A percentile compares a stretch with the other conserved stretches of the same genome.
phyloP scores from a whole-genome alignment of 2,329 filamentous ascomycete species.

The Pleurostoma richardsiae region DNA sequence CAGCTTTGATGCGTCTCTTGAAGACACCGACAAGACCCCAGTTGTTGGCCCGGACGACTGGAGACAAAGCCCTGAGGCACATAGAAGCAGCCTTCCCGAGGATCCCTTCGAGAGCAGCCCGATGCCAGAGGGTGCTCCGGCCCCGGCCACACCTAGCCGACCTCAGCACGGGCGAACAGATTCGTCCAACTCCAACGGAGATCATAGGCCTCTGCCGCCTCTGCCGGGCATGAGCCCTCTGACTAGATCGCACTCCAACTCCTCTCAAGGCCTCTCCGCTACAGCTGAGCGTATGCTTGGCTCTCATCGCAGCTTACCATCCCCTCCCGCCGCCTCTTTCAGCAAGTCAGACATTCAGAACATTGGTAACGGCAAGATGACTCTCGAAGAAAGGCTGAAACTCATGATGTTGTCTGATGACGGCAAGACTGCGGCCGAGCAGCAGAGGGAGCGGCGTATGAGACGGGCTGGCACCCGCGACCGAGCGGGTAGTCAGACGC shows the following conservation, averaged over 20 bases:
- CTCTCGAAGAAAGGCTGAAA: slow-evolving; percentile 78
- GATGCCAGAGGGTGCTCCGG: slow-evolving; percentile 49
- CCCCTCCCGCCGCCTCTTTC: slow-evolving; percentile 56
- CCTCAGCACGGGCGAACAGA: slow-evolving; percentile 60
- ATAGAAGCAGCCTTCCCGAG: slow-evolving; percentile 29
- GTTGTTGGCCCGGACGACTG: slow-evolving; percentile 97
- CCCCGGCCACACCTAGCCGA: slow-evolving; percentile 39
- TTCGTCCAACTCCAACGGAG: slow-evolving; percentile 72
- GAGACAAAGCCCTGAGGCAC: slow-evolving; percentile 60
- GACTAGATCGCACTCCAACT: slow-evolving; percentile 41
- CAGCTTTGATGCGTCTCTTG: slow-evolving; percentile 91
- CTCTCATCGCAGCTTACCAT: slow-evolving; percentile 64
- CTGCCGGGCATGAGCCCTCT: slow-evolving; percentile 60
- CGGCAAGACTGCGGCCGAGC: slow-evolving; percentile 55
- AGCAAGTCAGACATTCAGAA: slow-evolving; percentile 75
- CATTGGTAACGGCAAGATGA: slow-evolving; percentile 71
- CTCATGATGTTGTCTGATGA: slow-evolving; percentile 84
- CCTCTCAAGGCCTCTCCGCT: slow-evolving; percentile 61
- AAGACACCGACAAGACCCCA: slow-evolving; percentile 94
- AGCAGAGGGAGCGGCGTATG: slow-evolving; percentile 65
- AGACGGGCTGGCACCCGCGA: slow-evolving; percentile 54
- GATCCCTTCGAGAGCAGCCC: slow-evolving; percentile 70
- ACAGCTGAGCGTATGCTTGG: slow-evolving; percentile 68
- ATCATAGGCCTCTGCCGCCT: slow-evolving; percentile 81
- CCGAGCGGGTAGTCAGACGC: slow-evolving; percentile 32